phyloP scores from a whole-genome alignment of 2,329 filamentous ascomycete species.

The Saccharata proteae region DNA sequence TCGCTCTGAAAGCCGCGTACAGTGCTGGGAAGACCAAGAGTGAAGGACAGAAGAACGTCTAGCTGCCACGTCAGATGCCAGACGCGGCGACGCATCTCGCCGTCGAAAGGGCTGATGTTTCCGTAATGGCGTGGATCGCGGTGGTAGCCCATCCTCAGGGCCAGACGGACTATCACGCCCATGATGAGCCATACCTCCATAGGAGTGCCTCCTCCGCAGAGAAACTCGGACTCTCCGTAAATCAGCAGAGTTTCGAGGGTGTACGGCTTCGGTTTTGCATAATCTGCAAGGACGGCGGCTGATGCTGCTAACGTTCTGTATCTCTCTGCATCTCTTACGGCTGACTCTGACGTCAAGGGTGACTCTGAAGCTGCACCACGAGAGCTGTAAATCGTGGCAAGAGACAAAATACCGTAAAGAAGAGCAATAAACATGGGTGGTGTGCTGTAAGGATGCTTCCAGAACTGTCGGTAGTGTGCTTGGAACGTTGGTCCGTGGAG shows the following conservation, averaged over 20 bases:
- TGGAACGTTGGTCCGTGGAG: conserved; percentile 12
- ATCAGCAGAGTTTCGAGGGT: conserved; percentile 15
- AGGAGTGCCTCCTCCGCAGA: conserved; percentile 16
- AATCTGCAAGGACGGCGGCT: conserved; percentile 19
- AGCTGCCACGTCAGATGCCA: conserved; percentile 34
- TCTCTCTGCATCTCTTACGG: conserved; percentile 15
- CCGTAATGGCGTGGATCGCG: conserved; percentile 32
- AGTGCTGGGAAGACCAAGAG: conserved; percentile 39
- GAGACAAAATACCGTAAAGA: conserved; percentile 34
- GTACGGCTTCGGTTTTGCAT: conserved; percentile 17
- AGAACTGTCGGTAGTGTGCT: conserved; percentile 33
- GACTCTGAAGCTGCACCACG: conserved; percentile 8
- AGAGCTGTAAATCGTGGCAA: conserved; percentile 22
- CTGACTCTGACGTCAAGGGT: neutral
- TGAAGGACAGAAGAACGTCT: conserved; percentile 35
- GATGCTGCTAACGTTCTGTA: conserved; percentile 17
- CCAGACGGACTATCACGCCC: conserved; percentile 27
- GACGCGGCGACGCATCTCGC: conserved; percentile 35
- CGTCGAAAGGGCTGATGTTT: conserved; percentile 27
- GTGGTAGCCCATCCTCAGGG: conserved; percentile 34
- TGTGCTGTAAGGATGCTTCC: conserved; percentile 25
- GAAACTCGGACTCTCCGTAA: conserved; percentile 11
- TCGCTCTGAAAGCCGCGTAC: conserved; percentile 31
- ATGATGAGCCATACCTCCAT: conserved; percentile 30
- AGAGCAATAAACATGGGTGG: conserved; percentile 36